Conservation (phyloP, 768 basidiomycete genomes). For the Lyophyllum semitale region DNA sequence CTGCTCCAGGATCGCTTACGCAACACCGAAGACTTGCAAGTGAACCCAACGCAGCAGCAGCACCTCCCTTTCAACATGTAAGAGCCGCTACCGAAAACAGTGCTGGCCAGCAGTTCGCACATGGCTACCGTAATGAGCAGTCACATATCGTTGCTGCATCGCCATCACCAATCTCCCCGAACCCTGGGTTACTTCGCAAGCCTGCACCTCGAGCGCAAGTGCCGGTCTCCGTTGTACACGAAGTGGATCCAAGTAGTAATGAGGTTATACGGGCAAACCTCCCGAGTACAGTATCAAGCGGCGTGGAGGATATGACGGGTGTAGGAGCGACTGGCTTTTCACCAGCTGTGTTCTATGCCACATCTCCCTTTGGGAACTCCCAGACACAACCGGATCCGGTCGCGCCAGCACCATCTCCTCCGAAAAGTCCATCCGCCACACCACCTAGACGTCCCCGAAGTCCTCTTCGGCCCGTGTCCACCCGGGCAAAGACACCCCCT, state of each 20-base stretch:
- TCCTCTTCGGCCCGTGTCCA: constrained; percentile 33
- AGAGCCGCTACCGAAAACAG: constrained; percentile 32
- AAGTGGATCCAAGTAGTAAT: constrained; percentile 22
- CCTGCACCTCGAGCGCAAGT: constrained; percentile 65
- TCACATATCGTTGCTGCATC: neutral
- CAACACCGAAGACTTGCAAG: constrained; percentile 40
- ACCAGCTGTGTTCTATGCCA: constrained; percentile 35
- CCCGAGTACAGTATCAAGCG: constrained; percentile 55
- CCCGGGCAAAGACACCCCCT: constrained; percentile 43
- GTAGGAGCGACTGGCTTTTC: constrained; percentile 44
- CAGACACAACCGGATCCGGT: neutral
- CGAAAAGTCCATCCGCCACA: constrained; percentile 1
- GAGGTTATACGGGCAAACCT: constrained; percentile 41
- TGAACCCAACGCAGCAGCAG: constrained; percentile 24
- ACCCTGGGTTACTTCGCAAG: constrained; percentile 49
- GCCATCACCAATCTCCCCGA: constrained; percentile 18
- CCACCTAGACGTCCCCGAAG: constrained; percentile 9
- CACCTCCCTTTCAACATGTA: constrained; percentile 26
- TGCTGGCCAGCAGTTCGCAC: neutral
- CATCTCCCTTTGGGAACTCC: constrained; percentile 26
- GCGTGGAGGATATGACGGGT: constrained; percentile 67
- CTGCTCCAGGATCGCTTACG: constrained; percentile 14
- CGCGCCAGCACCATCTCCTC: neutral
- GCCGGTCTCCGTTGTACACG: constrained; percentile 60
- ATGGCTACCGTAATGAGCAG: constrained; percentile 8